Evolutionary conservation across 805 yeast species (phyloP).

Genomic region (Geotrichum ghanense): DNA sequence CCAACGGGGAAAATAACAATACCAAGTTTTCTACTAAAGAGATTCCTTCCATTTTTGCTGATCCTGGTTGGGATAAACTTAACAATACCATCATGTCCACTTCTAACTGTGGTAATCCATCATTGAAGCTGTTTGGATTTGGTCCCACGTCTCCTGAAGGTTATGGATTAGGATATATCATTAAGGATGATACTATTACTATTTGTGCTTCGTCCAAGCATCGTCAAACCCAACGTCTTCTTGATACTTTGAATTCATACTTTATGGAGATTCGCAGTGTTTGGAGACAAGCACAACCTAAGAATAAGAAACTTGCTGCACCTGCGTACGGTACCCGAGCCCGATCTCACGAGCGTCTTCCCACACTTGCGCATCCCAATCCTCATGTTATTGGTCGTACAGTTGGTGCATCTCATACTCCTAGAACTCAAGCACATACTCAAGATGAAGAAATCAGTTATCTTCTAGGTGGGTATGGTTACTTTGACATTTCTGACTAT

Average conservation of each 20-base stretch:
- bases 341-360: slow-evolving; percentile 13
- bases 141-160: slow-evolving; percentile 89
- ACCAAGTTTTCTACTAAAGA: slow-evolving; percentile 13
- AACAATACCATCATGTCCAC: slow-evolving; percentile 74
- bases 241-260: slow-evolving; percentile 54
- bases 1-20: slow-evolving; percentile 8
- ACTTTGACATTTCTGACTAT: slow-evolving; percentile 65
- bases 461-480: slow-evolving; percentile 75
- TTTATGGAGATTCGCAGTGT: slow-evolving; percentile 45
- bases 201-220: slow-evolving; percentile 80
- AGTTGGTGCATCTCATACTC: slow-evolving; percentile 6
- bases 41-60: slow-evolving; percentile 70
- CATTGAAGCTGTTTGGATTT: slow-evolving; percentile 76
- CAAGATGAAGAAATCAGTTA: slow-evolving; percentile 25
- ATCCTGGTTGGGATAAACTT: slow-evolving; percentile 77
- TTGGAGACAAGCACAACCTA: slow-evolving; percentile 18
- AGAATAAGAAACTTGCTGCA: slow-evolving; percentile 8
- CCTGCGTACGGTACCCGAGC: slow-evolving; percentile 13
- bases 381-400: slow-evolving; percentile 12
- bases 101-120: slow-evolving; percentile 87
- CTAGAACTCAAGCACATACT: slow-evolving; percentile 9
- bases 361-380: slow-evolving; percentile 5
- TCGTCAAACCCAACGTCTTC: slow-evolving; percentile 73
- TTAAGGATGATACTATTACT: slow-evolving; percentile 66
- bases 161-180: slow-evolving; percentile 85